Evolutionary conservation across 192 early-diverging fungal genomes (phyloP).

Genomic region (Entrophospora sp.): DNA sequence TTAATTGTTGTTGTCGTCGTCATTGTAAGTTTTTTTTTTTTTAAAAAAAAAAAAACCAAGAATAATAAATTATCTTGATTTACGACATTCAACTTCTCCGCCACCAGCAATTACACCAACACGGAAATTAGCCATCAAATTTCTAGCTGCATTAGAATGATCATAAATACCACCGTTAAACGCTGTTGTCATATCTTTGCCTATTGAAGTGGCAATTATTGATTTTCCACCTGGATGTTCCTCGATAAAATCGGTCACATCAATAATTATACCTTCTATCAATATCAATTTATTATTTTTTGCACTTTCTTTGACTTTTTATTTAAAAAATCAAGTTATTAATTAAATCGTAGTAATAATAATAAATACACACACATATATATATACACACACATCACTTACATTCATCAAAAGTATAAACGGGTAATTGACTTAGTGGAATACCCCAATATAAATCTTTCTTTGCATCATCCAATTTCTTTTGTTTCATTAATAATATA

Average conservation of each 20-base stretch:
- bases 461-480: conserved; percentile 59
- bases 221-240: conserved; percentile 83
- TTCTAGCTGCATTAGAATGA: conserved; percentile 83
- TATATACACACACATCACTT: conserved; percentile 19
- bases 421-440: conserved; percentile 58
- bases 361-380: neutral
- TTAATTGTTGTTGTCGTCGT: no score
- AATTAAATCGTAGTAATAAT: neutral
- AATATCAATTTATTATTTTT: conserved; percentile 63
- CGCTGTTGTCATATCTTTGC: conserved; percentile 75
- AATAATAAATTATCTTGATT: conserved; percentile 20
- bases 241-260: conserved; percentile 72
- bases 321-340: conserved; percentile 29
- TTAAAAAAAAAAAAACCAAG: no score
- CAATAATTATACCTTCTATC: conserved; percentile 74
- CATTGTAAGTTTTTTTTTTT: no score
- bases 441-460: conserved; percentile 63
- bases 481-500: conserved; percentile 64
- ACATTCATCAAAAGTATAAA: conserved; percentile 56
- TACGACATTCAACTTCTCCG: conserved; percentile 37
- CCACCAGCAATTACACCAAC: conserved; percentile 53
- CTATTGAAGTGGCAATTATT: conserved; percentile 61
- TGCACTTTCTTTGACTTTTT: conserved; percentile 51
- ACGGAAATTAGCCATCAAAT: conserved; percentile 68
- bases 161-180: conserved; percentile 90